Percentiles rank a stretch among this genome's conserved stretches.
phyloP scores from a whole-genome alignment of 164 flowering plant species.

The Kalanchoe fedtschenkoi region DNA sequence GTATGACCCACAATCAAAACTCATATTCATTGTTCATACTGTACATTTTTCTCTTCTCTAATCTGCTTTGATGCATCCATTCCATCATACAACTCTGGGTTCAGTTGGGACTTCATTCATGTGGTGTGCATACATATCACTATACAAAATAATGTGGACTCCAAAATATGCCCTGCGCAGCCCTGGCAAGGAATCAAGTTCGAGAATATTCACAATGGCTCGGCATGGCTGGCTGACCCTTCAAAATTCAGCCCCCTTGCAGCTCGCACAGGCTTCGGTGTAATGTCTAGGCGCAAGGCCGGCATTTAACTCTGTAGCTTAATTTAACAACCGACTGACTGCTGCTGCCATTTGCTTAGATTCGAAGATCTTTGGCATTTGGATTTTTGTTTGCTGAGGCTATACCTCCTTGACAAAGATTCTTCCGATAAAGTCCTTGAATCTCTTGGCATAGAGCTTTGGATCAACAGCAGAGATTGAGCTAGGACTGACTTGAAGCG shows the following conservation, averaged over 20 bases:
- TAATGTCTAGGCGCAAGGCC: not conserved
- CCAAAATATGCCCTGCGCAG: no score
- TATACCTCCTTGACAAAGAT: constrained; percentile 48
- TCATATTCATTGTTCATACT: no score
- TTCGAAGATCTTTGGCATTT: not conserved
- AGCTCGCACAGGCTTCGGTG: not conserved
- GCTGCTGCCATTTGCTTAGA: not conserved
- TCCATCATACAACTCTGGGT: no score
- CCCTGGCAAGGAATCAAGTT: not conserved
- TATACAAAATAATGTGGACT: no score
- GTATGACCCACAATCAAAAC: no score
- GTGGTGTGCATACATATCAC: no score
- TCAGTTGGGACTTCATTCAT: no score
- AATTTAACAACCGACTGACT: not conserved
- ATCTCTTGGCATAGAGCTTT: constrained; percentile 75
- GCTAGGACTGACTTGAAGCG: constrained; percentile 67
- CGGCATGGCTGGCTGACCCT: not conserved
- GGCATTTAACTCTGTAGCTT: not conserved
- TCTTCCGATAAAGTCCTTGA: constrained; percentile 61
- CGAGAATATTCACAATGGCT: not conserved
- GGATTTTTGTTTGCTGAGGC: no score
- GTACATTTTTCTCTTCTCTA: no score
- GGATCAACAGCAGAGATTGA: constrained; percentile 90
- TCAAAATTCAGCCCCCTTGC: not conserved
- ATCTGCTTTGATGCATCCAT: no score